Evolutionary conservation across 1,284 basidiomycete species (phyloP).

Genomic region (Ganoderma leucocontextum): DNA sequence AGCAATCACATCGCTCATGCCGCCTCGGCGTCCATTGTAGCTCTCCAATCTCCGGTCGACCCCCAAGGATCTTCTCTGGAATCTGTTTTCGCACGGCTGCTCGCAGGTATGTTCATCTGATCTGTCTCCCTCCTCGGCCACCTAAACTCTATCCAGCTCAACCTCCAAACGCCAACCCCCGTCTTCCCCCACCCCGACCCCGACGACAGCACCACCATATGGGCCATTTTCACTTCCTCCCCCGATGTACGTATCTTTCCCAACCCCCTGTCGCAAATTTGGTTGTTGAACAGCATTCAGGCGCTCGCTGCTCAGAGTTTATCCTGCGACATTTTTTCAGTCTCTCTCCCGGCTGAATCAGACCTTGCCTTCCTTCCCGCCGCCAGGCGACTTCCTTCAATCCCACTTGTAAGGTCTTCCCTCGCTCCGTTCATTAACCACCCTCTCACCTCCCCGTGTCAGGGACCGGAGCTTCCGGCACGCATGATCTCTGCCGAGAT

Average conservation of each 20-base stretch:
- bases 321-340: conserved; percentile 52
- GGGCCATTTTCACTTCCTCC: conserved; percentile 25
- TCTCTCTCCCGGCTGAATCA: conserved; percentile 62
- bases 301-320: conserved; percentile 54
- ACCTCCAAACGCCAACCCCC: conserved; percentile 9
- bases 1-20: not conserved
- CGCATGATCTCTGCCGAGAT: conserved; percentile 18
- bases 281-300: conserved; percentile 45
- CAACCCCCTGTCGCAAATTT: not conserved
- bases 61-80: conserved; percentile 31
- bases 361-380: conserved; percentile 50
- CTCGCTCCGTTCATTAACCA: not conserved
- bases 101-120: conserved; percentile 17
- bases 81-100: conserved; percentile 29
- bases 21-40: conserved; percentile 15
- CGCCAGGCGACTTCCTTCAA: conserved; percentile 16
- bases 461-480: conserved; percentile 13
- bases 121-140: not conserved
- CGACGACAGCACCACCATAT: conserved; percentile 15
- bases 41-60: conserved; percentile 29
- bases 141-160: conserved; percentile 6
- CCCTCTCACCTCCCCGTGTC: not conserved
- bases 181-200: conserved; percentile 11
- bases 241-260: conserved; percentile 22
- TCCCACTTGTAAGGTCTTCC: conserved; percentile 15